Conservation (phyloP, 208 protist genomes). For the Tritrichomonas musculus region DNA sequence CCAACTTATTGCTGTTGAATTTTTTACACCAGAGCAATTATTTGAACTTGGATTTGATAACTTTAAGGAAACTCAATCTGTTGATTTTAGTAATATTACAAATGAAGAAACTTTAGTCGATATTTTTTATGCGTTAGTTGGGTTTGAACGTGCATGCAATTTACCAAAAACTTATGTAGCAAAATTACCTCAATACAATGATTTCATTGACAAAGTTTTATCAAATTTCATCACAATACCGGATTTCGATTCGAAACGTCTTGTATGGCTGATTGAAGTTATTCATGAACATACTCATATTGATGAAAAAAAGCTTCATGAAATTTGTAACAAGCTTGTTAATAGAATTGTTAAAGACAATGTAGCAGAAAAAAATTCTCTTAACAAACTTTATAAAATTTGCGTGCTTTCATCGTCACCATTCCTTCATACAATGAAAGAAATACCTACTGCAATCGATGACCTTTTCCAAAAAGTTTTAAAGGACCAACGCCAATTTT, state of each 20-base stretch:
- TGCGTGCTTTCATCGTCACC: constrained; percentile 23
- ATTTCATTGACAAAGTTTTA: not conserved
- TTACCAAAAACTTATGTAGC: not conserved
- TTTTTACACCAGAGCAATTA: not conserved
- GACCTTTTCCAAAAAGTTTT: not conserved
- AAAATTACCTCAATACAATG: not conserved
- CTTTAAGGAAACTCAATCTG: not conserved
- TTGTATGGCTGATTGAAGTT: constrained; percentile 13
- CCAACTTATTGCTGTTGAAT: not conserved
- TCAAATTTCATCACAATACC: not conserved
- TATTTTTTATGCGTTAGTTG: constrained; percentile 13
- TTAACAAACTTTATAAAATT: not conserved
- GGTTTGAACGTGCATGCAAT: not conserved
- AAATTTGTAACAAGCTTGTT: not conserved
- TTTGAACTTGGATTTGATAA: not conserved
- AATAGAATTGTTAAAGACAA: not conserved
- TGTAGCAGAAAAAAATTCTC: not conserved
- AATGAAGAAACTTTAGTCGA: constrained; percentile 22
- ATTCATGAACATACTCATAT: not conserved
- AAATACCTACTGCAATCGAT: not conserved
- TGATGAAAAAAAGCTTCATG: not conserved
- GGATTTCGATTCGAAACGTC: not conserved
- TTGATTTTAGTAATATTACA: not conserved
- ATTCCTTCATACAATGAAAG: not conserved
- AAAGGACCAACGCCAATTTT: not conserved